Base-by-base conservation (phyloP, 2,329 filamentous ascomycete genomes). In the Fusarium sp. region DNA sequence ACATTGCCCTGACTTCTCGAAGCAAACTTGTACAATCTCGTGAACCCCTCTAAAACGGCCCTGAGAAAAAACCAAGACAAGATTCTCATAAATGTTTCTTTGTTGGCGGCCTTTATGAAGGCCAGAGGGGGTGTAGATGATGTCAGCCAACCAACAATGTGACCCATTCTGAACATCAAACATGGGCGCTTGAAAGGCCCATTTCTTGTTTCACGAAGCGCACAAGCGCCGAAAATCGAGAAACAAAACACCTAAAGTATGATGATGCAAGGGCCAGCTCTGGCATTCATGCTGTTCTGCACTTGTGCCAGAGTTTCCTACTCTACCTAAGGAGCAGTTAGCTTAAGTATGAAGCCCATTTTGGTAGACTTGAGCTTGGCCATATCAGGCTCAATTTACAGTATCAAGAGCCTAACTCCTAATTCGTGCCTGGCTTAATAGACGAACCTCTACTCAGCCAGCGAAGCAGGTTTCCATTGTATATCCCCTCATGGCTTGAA, bases 201-300 rank as follows among this genome's bases (percentile, higher is more conserved):
- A 39, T 68, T 50, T 63, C 20, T 46, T 50, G 75, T 77, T 77
- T 73, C 75, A 76, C 68, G 36, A 76, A 74, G 68, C 72, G 72
- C 70, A 73, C 70, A 77, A 75, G 65, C 66, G 72, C 73, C 36
- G 41, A 42, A 65, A 55, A 31, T 45, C 27, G 33, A 64, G n/a
- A 20, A 67, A 42, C 38, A 41, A 42, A 46, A 55, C 17, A 38
- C 38, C 15, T 38, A 25, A n/a, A 39, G 22, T 20, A 20, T 41
- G 22, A 53, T 27, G 35, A 53, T 39, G 33, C 25, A n/a, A 36
- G 17, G 39, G 36, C 14, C 22, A 49, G 35, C 6, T 61, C 22
- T 38, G 49, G 25, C 25, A 15, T 29, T 25, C n/a, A 17, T 41
- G 13, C 25, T 38, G 18, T 15, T 45, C 15, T 54, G 33, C 17